Evolutionary conservation across 2,329 filamentous ascomycete species (phyloP).

Genomic region (Talaromyces marneffei): DNA sequence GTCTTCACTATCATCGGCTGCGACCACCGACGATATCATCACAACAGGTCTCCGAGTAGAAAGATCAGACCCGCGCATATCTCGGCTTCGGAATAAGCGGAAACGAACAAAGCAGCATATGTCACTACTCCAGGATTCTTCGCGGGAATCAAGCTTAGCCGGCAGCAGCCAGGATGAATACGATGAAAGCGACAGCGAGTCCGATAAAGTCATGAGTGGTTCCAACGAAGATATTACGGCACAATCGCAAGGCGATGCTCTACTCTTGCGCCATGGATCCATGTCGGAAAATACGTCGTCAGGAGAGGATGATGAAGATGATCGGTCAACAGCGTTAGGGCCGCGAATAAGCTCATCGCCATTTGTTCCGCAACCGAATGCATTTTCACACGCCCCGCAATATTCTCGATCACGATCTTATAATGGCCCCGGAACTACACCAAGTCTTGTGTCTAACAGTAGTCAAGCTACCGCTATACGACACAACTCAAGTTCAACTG

Average conservation of each 20-base stretch:
- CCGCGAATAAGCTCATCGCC: slow-evolving; percentile 47
- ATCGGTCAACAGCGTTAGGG: slow-evolving; percentile 77
- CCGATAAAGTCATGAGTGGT: slow-evolving; percentile 63
- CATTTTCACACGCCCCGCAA: slow-evolving; percentile 73
- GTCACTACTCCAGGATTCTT: slow-evolving; percentile 35
- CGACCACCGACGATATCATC: slow-evolving; percentile 73
- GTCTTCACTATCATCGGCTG: slow-evolving; percentile 76
- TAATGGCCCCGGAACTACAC: slow-evolving; percentile 41
- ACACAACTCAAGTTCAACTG: slow-evolving; percentile 34
- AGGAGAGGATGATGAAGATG: slow-evolving; percentile 60
- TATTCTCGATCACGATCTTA: slow-evolving; percentile 14
- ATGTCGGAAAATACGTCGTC: slow-evolving; percentile 28
- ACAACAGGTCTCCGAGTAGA: slow-evolving; percentile 79
- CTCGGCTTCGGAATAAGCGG: slow-evolving; percentile 43
- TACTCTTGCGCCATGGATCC: slow-evolving; percentile 21
- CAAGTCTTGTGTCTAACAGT: slow-evolving; percentile 37
- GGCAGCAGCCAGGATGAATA: slow-evolving; percentile 87
- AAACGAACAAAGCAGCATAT: slow-evolving; percentile 43
- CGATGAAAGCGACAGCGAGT: slow-evolving; percentile 86
- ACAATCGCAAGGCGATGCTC: slow-evolving; percentile 20
- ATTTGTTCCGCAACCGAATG: slow-evolving; percentile 87
- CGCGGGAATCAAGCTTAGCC: slow-evolving; percentile 27
- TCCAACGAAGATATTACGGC: slow-evolving; percentile 54
- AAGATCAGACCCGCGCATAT: slow-evolving; percentile 42
- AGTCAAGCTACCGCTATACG: slow-evolving; percentile 31